Evolutionary conservation across 75 land plant species (phyloP), one percentile per base, ranked within the genome.

Genomic region (Sequoia sempervirens): DNA sequence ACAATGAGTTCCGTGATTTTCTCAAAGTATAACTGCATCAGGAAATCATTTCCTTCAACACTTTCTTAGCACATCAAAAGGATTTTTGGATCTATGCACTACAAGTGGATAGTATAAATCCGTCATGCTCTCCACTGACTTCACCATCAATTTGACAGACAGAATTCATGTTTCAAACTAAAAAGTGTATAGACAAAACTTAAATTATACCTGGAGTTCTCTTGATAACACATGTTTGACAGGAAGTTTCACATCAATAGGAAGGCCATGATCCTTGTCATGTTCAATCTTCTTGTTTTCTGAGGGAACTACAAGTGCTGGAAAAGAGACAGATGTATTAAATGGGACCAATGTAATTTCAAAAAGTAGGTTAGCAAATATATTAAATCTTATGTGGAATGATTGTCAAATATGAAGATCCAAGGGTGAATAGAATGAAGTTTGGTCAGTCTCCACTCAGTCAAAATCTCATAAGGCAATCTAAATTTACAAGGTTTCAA

Each of bases 1-100:
- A 96, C 54, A 70, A 91, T 86, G 32, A 96, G 93, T 88, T 92
- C 96, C 13, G 89, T 90, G 40, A 97, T 92, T 84, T 97, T 97
- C 17, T 96, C 99, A 85, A 94, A 97, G 84, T 97, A 97, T 1
- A 94, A 88, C 99, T 97, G 96, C 89, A 90, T 11, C 78, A 45
- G 4, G 66, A 11, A 46, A 69, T 83, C 10, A 12, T 28, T 40
- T 20, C 17, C 23, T 75, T 41, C 2, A 80, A 40, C 45, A 43
- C 17, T 40, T 76, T 43, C 79, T 75, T 45, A 78, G 13, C 26
- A 43, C 12, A 75, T 30, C 26, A 76, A 43, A 43, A 76, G 45
- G n/a, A 34, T 9, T 18, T 43, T 26, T 41, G 47, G 30, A 81
- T 81, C 34, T 81, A 28, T 45, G 20, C 47, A 41, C 9, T 41